Conservation (phyloP, 108 stramenopile genomes). For the Schizochytrium sp. region DNA sequence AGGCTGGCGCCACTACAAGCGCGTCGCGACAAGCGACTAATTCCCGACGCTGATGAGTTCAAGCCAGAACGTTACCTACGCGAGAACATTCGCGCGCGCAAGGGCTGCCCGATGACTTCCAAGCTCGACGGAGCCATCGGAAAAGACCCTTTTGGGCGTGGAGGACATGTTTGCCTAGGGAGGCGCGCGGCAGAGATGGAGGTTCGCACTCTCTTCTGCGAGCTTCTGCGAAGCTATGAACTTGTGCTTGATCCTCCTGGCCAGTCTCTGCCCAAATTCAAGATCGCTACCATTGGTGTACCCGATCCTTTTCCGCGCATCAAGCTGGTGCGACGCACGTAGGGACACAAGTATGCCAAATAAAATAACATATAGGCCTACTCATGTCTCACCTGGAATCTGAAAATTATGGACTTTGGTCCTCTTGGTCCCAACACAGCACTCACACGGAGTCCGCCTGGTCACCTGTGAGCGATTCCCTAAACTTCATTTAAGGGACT, state of each 20-base stretch:
- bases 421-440: too few species aligned
- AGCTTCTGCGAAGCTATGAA: not conserved
- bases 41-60: not conserved
- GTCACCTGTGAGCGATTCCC: too few species aligned
- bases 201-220: not conserved
- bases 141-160: not conserved
- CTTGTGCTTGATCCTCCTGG: not conserved
- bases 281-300: not conserved
- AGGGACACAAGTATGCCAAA: too few species aligned
- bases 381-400: too few species aligned
- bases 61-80: not conserved
- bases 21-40: not conserved
- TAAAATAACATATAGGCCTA: too few species aligned
- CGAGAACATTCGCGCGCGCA: not conserved
- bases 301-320: not conserved
- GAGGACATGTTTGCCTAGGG: not conserved
- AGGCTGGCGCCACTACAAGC: not conserved
- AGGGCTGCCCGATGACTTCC: not conserved
- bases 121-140: not conserved
- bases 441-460: too few species aligned
- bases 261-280: not conserved
- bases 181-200: constrained; percentile 1
- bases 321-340: not conserved
- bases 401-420: too few species aligned
- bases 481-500: too few species aligned